Conservation (phyloP, 805 yeast genomes). For the Starmerella bombi region DNA sequence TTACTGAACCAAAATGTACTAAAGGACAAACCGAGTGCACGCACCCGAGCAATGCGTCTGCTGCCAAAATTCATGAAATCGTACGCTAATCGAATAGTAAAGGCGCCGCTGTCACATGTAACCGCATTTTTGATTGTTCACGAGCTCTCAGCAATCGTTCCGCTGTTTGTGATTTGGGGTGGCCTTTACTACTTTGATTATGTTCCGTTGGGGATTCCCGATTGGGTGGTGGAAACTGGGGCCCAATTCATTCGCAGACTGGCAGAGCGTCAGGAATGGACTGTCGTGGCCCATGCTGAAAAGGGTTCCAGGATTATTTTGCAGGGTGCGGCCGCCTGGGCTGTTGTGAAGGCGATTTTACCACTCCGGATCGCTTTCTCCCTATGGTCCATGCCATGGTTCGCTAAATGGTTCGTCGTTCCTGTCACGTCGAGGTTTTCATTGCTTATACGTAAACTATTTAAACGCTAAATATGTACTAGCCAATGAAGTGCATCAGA, state of each 20-base stretch:
- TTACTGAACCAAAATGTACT: too few species aligned
- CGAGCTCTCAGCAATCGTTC: slow-evolving; percentile 62
- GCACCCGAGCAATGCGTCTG: slow-evolving; percentile 19
- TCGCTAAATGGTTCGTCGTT: slow-evolving; percentile 38
- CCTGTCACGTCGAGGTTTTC: slow-evolving; percentile 31
- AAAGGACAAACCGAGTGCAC: too few species aligned
- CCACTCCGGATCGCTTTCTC: slow-evolving; percentile 44
- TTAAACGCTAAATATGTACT: neutral
- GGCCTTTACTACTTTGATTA: slow-evolving; percentile 42
- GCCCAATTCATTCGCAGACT: slow-evolving; percentile 43
- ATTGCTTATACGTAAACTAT: neutral
- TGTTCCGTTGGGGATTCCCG: slow-evolving; percentile 43
- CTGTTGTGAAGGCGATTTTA: slow-evolving; percentile 44
- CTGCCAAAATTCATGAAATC: slow-evolving; percentile 41
- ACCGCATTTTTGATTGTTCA: slow-evolving; percentile 56
- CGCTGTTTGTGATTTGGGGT: slow-evolving; percentile 58
- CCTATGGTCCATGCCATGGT: slow-evolving; percentile 42
- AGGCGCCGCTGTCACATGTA: slow-evolving; percentile 48
- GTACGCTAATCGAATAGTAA: slow-evolving; percentile 37
- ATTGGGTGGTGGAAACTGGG: slow-evolving; percentile 49
- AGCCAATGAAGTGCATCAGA: too few species aligned
- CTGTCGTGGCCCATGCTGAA: slow-evolving; percentile 28
- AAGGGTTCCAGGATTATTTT: slow-evolving; percentile 44
- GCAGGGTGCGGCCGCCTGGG: slow-evolving; percentile 68
- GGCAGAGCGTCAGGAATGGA: slow-evolving; percentile 26